These are phyloP conservation scores for Hyaloscypha hepaticicola DNA, from an alignment of 495 filamentous ascomycete species.

Conservation along the genomic window DNA sequence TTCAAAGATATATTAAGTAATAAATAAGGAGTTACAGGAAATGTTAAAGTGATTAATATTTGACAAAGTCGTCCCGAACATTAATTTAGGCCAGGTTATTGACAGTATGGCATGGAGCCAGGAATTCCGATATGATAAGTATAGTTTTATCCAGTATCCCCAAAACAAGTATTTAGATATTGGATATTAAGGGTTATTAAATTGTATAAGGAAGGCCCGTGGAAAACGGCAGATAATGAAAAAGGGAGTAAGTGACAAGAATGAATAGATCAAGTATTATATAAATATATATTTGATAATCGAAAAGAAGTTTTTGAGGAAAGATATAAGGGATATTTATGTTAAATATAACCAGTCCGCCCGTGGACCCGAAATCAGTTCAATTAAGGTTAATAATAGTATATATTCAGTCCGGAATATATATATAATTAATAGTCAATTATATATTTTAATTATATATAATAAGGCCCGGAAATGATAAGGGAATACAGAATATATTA, in stretches of 20 bases:
- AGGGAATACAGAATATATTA: no score
- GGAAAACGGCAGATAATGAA: background rate
- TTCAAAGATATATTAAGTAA: background rate
- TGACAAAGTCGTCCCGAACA: background rate
- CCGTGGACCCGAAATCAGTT: constrained; percentile 8
- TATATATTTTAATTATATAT: background rate
- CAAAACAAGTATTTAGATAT: background rate
- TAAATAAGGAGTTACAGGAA: constrained; percentile 10
- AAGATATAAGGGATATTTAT: no score
- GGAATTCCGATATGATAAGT: constrained; percentile 1
- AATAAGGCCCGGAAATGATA: no score
- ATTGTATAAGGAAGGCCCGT: background rate
- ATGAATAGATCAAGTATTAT: no score
- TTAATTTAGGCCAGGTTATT: background rate
- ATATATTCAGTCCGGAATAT: constrained; percentile 15
- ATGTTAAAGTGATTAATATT: constrained; percentile 8
- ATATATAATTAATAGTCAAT: constrained; percentile 3
- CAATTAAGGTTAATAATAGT: constrained; percentile 18
- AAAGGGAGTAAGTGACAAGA: no score
- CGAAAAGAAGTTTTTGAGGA: no score
- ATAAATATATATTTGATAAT: no score
- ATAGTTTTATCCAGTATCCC: constrained; percentile 11
- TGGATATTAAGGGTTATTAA: background rate
- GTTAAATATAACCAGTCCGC: background rate
- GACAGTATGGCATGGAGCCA: background rate